Evolutionary conservation across 176 grass and related monocot genomes (phyloP).

Genomic region (Carex parvula): DNA sequence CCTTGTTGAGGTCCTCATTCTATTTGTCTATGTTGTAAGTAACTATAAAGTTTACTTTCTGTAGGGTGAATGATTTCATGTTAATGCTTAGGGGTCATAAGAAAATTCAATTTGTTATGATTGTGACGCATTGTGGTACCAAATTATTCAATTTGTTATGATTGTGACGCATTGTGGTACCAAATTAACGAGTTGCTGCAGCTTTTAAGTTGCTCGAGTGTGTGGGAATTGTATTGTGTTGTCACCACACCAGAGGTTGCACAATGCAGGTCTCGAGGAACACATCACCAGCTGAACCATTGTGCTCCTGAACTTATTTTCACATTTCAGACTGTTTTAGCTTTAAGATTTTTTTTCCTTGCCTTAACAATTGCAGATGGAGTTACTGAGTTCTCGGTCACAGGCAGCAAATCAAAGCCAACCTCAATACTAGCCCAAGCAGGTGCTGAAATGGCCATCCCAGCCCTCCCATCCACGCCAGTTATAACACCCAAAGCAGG

Average conservation of each 20-base stretch:
- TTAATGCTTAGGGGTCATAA: background rate
- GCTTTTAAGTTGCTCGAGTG: background rate
- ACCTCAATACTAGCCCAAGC: constrained; percentile 60
- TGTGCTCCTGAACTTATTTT: constrained; percentile 3
- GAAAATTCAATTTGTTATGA: background rate
- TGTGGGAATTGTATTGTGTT: background rate
- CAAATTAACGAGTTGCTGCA: background rate
- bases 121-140: background rate
- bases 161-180: background rate
- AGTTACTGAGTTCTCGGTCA: constrained; percentile 95
- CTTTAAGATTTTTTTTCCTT: background rate
- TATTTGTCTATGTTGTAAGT: background rate
- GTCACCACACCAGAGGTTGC: background rate
- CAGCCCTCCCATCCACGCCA: constrained; percentile 40
- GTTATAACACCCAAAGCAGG: constrained; percentile 45
- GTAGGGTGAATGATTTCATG: background rate
- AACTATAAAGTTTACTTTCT: background rate
- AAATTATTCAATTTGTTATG: background rate
- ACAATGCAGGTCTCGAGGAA: background rate
- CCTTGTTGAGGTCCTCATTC: background rate
- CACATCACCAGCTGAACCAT: background rate
- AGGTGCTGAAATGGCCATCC: constrained; percentile 40
- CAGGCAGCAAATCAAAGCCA: constrained; percentile 61
- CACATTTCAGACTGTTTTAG: background rate
- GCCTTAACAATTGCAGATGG: constrained; percentile 59